A percentile compares a stretch with the other conserved stretches of the same genome.
These are phyloP conservation scores for Penstemon davidsonii DNA, from an alignment of 257 asterid species.

Conservation along the genomic window DNA sequence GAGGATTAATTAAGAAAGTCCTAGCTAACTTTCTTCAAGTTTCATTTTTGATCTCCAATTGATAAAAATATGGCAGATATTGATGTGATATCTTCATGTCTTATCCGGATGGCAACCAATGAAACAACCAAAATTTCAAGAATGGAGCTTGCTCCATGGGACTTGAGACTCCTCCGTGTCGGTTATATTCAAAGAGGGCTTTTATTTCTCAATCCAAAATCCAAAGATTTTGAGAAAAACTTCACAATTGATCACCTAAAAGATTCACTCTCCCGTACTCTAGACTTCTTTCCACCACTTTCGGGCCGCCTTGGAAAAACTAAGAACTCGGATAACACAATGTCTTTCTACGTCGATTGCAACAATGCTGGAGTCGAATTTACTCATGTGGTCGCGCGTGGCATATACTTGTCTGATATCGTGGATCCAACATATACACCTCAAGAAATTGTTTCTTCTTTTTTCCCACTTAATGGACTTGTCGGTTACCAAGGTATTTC, in stretches of 20 bases:
- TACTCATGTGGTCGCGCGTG: conserved; percentile 27
- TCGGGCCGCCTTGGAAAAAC: conserved; percentile 36
- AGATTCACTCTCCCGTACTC: conserved; percentile 31
- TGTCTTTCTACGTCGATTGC: conserved; percentile 28
- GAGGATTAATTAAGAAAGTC: too few relatives aligned
- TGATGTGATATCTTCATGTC: too few relatives aligned
- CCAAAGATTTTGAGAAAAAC: conserved; percentile 9
- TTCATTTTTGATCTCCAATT: too few relatives aligned
- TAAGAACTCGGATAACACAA: neutral
- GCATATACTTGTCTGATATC: conserved; percentile 24
- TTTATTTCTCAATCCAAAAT: conserved; percentile 20
- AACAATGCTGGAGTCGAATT: conserved; percentile 33
- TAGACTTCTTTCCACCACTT: conserved; percentile 40
- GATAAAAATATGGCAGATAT: too few relatives aligned
- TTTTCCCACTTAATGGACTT: conserved; percentile 34
- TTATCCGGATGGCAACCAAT: too few relatives aligned
- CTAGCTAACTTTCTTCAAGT: too few relatives aligned
- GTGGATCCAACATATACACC: conserved; percentile 4
- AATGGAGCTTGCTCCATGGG: conserved; percentile 37
- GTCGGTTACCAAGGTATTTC: conserved; percentile 30
- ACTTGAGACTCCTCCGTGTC: conserved; percentile 19
- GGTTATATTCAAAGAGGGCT: conserved; percentile 27
- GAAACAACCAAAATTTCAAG: neutral
- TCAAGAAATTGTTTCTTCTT: conserved; percentile 30
- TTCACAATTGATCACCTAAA: conserved; percentile 32